phyloP scores from a whole-genome alignment of 169 alveolate species.

The Babesia sp. region DNA sequence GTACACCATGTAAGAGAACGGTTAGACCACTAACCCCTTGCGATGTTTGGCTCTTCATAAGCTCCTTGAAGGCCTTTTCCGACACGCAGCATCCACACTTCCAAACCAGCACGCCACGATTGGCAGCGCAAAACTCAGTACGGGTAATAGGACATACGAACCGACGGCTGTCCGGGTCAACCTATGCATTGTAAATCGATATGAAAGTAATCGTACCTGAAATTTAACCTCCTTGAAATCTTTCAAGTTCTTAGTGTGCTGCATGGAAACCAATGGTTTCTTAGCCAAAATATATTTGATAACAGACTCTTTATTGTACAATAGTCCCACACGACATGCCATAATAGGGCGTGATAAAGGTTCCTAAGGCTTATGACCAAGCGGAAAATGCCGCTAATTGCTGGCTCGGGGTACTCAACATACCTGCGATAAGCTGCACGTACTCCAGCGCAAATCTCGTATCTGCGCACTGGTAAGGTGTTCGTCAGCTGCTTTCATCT shows the following conservation, averaged over 20 bases:
- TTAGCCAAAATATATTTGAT: slow-evolving; percentile 70
- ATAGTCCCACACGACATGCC: slow-evolving; percentile 77
- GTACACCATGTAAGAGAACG: not conserved
- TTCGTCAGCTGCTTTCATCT: slow-evolving; percentile 67
- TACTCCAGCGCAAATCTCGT: slow-evolving; percentile 73
- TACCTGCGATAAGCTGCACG: slow-evolving; percentile 81
- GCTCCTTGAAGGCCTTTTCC: slow-evolving; percentile 70
- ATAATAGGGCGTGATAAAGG: slow-evolving; percentile 81
- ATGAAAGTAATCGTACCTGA: not conserved
- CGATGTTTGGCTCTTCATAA: slow-evolving; percentile 23
- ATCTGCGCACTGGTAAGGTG: slow-evolving; percentile 67
- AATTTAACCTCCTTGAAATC: slow-evolving; percentile 69
- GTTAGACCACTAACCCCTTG: not conserved
- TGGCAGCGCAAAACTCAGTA: slow-evolving; percentile 70
- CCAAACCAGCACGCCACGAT: slow-evolving; percentile 73
- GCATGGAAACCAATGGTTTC: slow-evolving; percentile 64
- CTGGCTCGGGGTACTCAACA: slow-evolving; percentile 17
- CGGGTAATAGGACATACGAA: slow-evolving; percentile 72
- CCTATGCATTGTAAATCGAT: slow-evolving; percentile 25
- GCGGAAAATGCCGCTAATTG: not conserved
- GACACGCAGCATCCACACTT: slow-evolving; percentile 74
- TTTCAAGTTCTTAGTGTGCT: slow-evolving; percentile 74
- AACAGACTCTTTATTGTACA: slow-evolving; percentile 81
- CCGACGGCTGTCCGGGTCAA: slow-evolving; percentile 55
- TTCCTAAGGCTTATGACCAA: slow-evolving; percentile 62